Evolutionary conservation across 1,284 basidiomycete genomes (phyloP), one percentile per base, ranked within the genome.

Genomic region (Sparassis latifolia): DNA sequence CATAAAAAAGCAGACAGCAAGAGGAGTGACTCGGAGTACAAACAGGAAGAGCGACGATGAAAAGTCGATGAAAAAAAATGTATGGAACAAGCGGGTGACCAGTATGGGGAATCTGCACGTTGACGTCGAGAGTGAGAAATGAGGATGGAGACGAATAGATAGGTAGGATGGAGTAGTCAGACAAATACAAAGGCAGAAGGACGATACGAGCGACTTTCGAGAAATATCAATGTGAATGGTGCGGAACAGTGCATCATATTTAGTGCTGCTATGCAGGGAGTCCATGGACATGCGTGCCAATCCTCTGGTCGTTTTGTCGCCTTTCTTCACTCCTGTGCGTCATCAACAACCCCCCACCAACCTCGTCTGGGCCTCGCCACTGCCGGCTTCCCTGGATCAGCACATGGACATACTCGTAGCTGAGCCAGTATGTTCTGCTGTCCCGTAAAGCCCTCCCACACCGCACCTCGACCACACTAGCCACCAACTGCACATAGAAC

Each of bases 201-300:
- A 42, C 30, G 48, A 44, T 29, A 42, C 38, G 42, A 42, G 39
- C 28, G 31, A 30, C 31, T 12, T 35, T 42, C 44, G 33, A 45
- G 31, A 39, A 47, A 27, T 10, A 47, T 30, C 12, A 39, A 39
- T 40, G 45, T 42, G 49, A 53, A 48, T 45, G 41, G 49, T 42
- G 45, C 20, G 52, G 51, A 53, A 47, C 43, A 49, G 41, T 44
- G 50, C 48, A 52, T 55, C 58, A 59, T 54, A 41, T 45, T 40
- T 49, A 52, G 52, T 52, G 53, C 52, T 56, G 55, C 48, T 57
- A 57, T 59, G 60, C 58, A 53, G 51, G 45, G 55, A 49, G 56
- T 56, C 57, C 55, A 32, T 41, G 57, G 50, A 52, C 52, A 50
- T 58, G 58, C 48, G 55, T 58, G 56, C 50, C 52, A 54, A 50